Evolutionary conservation across 108 stramenopile genomes (phyloP).

Genomic region (Pseudonitzschia multiseries): DNA sequence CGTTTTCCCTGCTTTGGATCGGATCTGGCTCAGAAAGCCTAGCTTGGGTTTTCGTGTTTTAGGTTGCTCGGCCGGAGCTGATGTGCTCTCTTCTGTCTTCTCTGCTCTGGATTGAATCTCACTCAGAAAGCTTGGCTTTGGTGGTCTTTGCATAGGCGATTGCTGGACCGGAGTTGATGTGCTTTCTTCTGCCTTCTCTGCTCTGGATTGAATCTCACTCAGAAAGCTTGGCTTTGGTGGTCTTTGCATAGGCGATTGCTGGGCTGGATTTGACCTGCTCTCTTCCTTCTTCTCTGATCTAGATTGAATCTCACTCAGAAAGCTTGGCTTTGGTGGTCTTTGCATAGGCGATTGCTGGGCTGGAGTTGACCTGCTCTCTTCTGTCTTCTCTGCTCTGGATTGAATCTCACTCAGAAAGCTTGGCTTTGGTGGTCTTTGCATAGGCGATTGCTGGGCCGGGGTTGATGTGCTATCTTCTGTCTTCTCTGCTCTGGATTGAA

Average conservation of each 20-base stretch:
- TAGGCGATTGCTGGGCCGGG: not conserved
- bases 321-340: not conserved
- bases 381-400: not conserved
- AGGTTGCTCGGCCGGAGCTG: not conserved
- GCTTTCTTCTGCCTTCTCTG: not conserved
- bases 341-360: not conserved
- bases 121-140: not conserved
- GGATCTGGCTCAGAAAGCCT: not conserved
- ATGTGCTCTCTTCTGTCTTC: not conserved
- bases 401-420: not conserved
- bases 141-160: not conserved
- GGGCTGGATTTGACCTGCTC: not conserved
- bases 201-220: not conserved
- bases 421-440: not conserved
- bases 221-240: not conserved
- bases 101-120: not conserved
- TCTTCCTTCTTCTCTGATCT: not conserved
- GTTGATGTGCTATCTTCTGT: not conserved
- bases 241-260: not conserved
- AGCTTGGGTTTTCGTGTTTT: not conserved
- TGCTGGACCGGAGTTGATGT: not conserved
- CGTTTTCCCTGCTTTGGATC: not conserved
- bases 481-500: not conserved
- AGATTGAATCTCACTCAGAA: not conserved
- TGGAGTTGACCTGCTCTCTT: not conserved